phyloP scores from a whole-genome alignment of 2,329 filamentous ascomycete species.

The Diaporthe sp. region DNA sequence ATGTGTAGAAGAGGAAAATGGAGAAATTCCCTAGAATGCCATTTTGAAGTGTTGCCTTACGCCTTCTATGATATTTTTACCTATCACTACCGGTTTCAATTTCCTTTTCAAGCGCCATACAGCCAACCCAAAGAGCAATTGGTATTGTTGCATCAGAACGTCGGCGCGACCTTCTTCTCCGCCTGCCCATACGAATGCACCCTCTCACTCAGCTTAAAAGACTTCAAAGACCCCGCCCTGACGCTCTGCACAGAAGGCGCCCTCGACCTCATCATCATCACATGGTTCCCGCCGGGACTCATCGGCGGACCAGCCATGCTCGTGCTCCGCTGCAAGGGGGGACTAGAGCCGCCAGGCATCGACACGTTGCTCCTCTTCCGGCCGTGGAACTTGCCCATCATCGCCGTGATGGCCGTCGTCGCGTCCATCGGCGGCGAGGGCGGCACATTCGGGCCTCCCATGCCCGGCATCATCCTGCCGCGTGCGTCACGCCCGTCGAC shows the following conservation, averaged over 20 bases:
- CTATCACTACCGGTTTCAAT: too few relatives aligned
- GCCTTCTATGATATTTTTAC: neutral
- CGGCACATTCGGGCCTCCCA: slow-evolving; percentile 34
- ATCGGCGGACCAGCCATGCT: slow-evolving; percentile 9
- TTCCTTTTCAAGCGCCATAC: neutral
- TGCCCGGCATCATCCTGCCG: slow-evolving; percentile 22
- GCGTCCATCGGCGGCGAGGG: slow-evolving; percentile 48
- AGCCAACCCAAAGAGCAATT: neutral
- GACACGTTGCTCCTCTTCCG: slow-evolving; percentile 26
- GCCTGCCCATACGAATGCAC: slow-evolving; percentile 38
- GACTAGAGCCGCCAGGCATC: neutral
- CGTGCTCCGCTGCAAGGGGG: neutral
- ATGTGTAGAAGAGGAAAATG: neutral
- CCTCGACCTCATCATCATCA: slow-evolving; percentile 44
- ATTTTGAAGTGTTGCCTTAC: neutral
- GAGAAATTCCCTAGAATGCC: neutral
- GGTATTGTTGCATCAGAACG: slow-evolving; percentile 41
- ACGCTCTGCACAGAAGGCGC: slow-evolving; percentile 40
- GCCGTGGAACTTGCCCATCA: slow-evolving; percentile 50
- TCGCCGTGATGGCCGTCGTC: slow-evolving; percentile 47
- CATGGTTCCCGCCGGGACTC: slow-evolving; percentile 7
- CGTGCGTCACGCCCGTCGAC: slow-evolving; percentile 40
- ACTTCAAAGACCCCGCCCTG: slow-evolving; percentile 40
- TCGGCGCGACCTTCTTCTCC: slow-evolving; percentile 44
- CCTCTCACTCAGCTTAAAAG: slow-evolving; percentile 42